phyloP scores from a whole-genome alignment of 2,329 filamentous ascomycete genomes.

The Aureobasidium sp. region DNA sequence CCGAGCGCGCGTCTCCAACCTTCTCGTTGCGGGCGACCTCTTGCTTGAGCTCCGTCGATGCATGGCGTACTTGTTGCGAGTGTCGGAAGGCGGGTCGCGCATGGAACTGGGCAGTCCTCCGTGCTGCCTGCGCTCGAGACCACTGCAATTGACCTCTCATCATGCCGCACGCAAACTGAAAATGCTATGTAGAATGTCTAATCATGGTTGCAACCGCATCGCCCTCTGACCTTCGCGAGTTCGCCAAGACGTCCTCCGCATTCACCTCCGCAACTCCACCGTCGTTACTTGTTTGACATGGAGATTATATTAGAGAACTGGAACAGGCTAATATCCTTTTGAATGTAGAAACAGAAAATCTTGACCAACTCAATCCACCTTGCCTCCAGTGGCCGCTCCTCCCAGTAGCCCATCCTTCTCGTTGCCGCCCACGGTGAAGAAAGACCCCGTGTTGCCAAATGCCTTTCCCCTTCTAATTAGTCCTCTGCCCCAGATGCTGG shows the following conservation, averaged over 20 bases:
- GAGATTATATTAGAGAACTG: neutral
- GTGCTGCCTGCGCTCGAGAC: constrained; percentile 1
- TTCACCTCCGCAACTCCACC: neutral
- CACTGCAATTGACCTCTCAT: constrained; percentile 12
- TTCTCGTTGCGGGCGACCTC: constrained; percentile 4
- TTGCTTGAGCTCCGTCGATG: constrained; percentile 10
- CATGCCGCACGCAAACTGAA: neutral
- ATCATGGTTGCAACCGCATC: neutral
- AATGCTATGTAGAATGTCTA: neutral
- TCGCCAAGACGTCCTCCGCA: constrained; percentile 6
- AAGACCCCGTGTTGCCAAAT: constrained; percentile 47
- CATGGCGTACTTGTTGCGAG: neutral
- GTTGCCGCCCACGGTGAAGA: constrained; percentile 53
- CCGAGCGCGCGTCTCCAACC: constrained; percentile 26
- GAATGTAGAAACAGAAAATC: neutral
- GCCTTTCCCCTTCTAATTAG: constrained; percentile 23
- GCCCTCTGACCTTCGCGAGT: neutral
- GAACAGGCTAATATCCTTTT: neutral
- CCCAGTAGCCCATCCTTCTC: constrained; percentile 60
- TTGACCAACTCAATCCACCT: constrained; percentile 20
- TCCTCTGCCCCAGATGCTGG: constrained; percentile 24
- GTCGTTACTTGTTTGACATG: neutral
- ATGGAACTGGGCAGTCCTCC: neutral
- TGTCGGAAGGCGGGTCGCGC: neutral
- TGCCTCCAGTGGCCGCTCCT: constrained; percentile 17